Evolutionary conservation across 2,329 filamentous ascomycete species (phyloP).

Genomic region (Aspergillus cejpii): DNA sequence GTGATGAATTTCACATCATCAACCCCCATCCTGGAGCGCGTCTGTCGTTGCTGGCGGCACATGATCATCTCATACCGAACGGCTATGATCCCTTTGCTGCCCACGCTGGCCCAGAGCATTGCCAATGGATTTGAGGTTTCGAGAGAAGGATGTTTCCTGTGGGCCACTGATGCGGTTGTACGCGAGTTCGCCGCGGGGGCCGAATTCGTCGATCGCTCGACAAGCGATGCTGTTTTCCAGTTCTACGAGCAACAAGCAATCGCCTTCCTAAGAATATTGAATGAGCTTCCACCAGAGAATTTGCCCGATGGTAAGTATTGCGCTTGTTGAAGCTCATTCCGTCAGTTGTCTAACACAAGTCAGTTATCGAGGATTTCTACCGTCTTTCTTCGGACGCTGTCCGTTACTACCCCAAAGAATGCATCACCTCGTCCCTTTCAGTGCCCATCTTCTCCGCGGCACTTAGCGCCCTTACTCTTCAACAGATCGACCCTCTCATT

Average conservation of each 20-base stretch:
- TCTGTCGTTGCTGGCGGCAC: conserved; percentile 92
- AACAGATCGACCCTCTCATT: conserved; percentile 85
- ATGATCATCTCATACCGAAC: conserved; percentile 96
- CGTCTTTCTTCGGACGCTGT: conserved; percentile 84
- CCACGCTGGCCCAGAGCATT: conserved; percentile 79
- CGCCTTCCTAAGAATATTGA: conserved; percentile 82
- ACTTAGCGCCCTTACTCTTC: conserved; percentile 74
- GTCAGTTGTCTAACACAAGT: conserved; percentile 10
- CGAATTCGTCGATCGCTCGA: conserved; percentile 74
- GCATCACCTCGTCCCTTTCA: conserved; percentile 72
- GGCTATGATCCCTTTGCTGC: conserved; percentile 76
- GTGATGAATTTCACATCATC: conserved; percentile 82
- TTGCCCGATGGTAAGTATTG: conserved; percentile 57
- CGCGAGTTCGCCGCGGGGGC: conserved; percentile 90
- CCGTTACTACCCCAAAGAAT: conserved; percentile 81
- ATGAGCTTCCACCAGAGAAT: conserved; percentile 69
- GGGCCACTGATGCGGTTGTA: conserved; percentile 91
- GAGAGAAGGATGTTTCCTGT: conserved; percentile 93
- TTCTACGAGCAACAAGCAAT: conserved; percentile 94
- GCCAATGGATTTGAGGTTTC: conserved; percentile 78
- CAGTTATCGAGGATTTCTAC: conserved; percentile 94
- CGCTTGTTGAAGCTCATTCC: neutral
- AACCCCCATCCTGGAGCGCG: conserved; percentile 80
- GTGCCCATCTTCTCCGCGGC: conserved; percentile 80
- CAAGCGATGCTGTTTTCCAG: conserved; percentile 78